Conservation (phyloP, 352 stramenopile genomes). For the Globisporangium megalacanthum region DNA sequence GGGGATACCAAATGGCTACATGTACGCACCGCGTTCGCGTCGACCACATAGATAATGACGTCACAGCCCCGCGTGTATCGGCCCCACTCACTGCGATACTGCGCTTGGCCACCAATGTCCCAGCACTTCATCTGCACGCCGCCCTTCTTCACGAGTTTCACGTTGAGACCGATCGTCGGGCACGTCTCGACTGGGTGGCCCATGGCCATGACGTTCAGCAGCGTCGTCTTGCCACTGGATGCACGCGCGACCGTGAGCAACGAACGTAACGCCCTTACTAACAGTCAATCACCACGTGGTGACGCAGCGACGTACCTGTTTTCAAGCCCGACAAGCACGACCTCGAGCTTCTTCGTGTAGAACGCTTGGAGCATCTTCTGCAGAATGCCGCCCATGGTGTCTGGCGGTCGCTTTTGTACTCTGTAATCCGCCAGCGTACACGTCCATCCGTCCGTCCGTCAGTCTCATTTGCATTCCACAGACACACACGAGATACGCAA, state of each 20-base stretch:
- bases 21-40: constrained; percentile 89
- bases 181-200: constrained; percentile 94
- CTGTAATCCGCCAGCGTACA: not conserved
- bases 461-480: not conserved
- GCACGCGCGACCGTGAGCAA: not conserved
- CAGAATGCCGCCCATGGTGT: constrained; percentile 90
- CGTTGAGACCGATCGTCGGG: constrained; percentile 96
- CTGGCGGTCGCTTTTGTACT: not conserved
- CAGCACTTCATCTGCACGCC: constrained; percentile 98
- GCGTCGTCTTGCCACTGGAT: constrained; percentile 93
- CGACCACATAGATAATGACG: constrained; percentile 99
- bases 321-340: constrained; percentile 96
- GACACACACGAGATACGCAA: no score
- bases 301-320: constrained; percentile 71
- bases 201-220: constrained; percentile 95
- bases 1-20: not conserved
- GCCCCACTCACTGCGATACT: constrained; percentile 94
- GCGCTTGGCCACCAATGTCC: constrained; percentile 97
- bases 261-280: not conserved
- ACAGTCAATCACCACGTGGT: not conserved
- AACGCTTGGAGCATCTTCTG: constrained; percentile 94
- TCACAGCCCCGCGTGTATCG: constrained; percentile 96
- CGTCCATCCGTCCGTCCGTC: not conserved
- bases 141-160: constrained; percentile 96
- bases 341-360: constrained; percentile 97